Evolutionary conservation across 2,329 filamentous ascomycete species (phyloP).

Genomic region (Colletotrichum sp.): DNA sequence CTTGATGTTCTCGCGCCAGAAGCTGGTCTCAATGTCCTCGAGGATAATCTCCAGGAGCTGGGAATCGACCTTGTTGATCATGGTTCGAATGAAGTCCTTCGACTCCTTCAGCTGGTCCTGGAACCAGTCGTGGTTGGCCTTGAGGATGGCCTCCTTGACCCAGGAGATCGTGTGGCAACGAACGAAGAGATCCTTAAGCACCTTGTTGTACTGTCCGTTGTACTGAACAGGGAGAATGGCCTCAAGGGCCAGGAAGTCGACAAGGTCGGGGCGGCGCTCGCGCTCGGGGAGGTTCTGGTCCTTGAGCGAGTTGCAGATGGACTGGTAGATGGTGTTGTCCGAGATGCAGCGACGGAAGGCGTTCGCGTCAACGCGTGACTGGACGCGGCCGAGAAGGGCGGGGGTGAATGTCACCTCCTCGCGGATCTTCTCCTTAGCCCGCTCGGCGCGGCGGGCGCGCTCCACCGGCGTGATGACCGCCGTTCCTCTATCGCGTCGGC

Average conservation of each 20-base stretch:
- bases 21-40: conserved; percentile 14
- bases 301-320: conserved; percentile 16
- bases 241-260: conserved; percentile 20
- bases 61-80: not conserved
- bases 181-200: conserved; percentile 10
- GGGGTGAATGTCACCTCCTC: conserved; percentile 6
- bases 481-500: conserved; percentile 1
- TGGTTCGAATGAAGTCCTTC: not conserved
- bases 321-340: conserved; percentile 18
- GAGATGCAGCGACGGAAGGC: conserved; percentile 21
- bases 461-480: conserved; percentile 2
- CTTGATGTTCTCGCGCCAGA: conserved; percentile 1
- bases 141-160: conserved; percentile 8
- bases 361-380: conserved; percentile 11
- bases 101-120: not conserved
- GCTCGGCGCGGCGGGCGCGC: not conserved
- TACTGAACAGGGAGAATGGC: conserved; percentile 20
- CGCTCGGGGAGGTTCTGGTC: conserved; percentile 14
- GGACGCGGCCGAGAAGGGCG: not conserved
- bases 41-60: conserved; percentile 21
- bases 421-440: conserved; percentile 4
- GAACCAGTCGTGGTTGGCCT: conserved; percentile 19
- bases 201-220: conserved; percentile 17
- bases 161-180: conserved; percentile 8
- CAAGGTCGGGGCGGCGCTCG: conserved; percentile 16